Evolutionary conservation across 1,139 yeast genomes (phyloP), one percentile per base, ranked within the genome.

Genomic region (Kluyveromyces sp.): DNA sequence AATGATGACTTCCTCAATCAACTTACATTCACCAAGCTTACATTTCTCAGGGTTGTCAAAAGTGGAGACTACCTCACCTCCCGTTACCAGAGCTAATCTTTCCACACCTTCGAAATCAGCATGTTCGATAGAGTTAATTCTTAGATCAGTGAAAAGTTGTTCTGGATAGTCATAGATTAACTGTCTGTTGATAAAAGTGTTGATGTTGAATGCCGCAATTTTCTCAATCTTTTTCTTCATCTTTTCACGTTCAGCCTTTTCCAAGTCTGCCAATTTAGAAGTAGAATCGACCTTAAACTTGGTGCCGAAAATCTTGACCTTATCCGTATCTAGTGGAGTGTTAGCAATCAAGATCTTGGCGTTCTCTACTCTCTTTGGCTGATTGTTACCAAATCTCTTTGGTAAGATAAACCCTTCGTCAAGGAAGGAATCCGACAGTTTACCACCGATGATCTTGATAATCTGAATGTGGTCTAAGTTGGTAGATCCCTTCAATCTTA

Each of bases 81-180:
- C 98, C 4, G 97, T 89, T 20, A 89, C 98, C 40, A 92, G 73
- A 3, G 98, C 96, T 55, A 92, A 75, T 63, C 98, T 81, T 70
- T 92, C 98, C 47, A 92, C 88, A 57, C 98, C 99, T 61, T 87
- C 98, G 57, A 94, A 94, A 66, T 94, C 99, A 17, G 98, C 98
- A 61, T 94, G 98, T 68, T 92, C 98, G 52, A 92, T 87, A 29
- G 96, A 81, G 67, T 87, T 89, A 58, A 92, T 84, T 46, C 82
- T 80, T 36, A 87, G 68, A 58, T 92, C 98, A 4, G 95, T 77
- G 61, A 92, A 86, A 53, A 92, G 73, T 66, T 87, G 96, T 68
- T 92, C 98, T 26, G 99, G 98, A 75, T 92, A 94, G 69, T 92
- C 96, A 68, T 92, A 94, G 59, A 92, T 92, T 59, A 94, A 77